These are phyloP conservation scores for Ceratocystis alfenasii DNA, from an alignment of 2,329 filamentous ascomycete species.

Conservation along the genomic window DNA sequence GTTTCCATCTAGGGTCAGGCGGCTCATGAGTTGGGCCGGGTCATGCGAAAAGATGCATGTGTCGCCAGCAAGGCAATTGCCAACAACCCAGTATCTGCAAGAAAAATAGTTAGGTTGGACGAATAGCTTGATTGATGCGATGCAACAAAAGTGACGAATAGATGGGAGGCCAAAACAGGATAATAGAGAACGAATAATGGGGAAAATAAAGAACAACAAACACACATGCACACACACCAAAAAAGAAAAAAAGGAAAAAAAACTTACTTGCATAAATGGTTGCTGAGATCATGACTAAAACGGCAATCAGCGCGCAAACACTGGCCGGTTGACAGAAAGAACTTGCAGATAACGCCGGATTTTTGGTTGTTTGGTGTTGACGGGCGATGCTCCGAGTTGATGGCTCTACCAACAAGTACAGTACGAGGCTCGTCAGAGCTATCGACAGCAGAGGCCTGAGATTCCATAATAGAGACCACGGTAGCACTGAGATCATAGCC, in stretches of 20 bases:
- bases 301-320: slow-evolving; percentile 91
- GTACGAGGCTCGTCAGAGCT: slow-evolving; percentile 46
- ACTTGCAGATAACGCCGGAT: slow-evolving; percentile 88
- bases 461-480: slow-evolving; percentile 75
- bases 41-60: slow-evolving; percentile 97
- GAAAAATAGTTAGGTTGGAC: slow-evolving; percentile 25
- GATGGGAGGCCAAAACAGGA: slow-evolving; percentile 15
- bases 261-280: slow-evolving; percentile 93
- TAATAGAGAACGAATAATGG: slow-evolving; percentile 15
- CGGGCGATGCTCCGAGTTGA: slow-evolving; percentile 62
- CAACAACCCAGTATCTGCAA: slow-evolving; percentile 81
- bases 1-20: slow-evolving; percentile 60
- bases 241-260: slow-evolving; percentile 21
- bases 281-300: slow-evolving; percentile 92
- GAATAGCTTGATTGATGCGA: no score
- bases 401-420: slow-evolving; percentile 79
- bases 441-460: slow-evolving; percentile 33
- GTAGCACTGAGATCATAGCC: slow-evolving; percentile 90
- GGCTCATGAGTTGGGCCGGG: slow-evolving; percentile 72
- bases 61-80: slow-evolving; percentile 84
- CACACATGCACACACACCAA: not conserved
- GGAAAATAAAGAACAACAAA: slow-evolving; percentile 1
- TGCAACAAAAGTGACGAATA: not conserved
- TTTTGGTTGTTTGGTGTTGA: slow-evolving; percentile 67
- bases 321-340: slow-evolving; percentile 89